phyloP scores from a whole-genome alignment of 441 rosid species.

The Geranium incanum region DNA sequence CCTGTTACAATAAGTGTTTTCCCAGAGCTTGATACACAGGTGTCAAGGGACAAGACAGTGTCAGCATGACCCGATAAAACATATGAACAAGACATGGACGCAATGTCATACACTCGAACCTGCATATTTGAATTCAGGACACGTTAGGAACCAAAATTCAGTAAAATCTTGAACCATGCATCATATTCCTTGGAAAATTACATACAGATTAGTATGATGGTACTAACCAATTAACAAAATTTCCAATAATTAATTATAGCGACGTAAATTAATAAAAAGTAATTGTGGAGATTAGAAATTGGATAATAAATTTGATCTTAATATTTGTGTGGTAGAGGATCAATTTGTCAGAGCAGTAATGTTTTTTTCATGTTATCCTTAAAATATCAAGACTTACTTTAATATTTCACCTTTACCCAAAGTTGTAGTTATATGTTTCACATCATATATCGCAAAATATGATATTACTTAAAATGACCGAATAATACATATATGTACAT shows the following conservation, averaged over 20 bases:
- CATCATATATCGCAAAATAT: no score
- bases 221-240: no score
- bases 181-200: background rate
- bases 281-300: no score
- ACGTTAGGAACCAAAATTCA: slow-evolving; percentile 22
- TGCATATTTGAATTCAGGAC: slow-evolving; percentile 28
- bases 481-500: no score
- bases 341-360: no score
- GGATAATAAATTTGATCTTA: no score
- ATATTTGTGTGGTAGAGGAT: no score
- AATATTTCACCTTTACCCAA: background rate
- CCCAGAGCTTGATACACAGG: slow-evolving; percentile 59
- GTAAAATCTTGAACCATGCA: background rate
- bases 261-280: no score
- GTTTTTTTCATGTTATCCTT: background rate
- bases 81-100: slow-evolving; percentile 88
- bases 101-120: slow-evolving; percentile 85
- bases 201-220: background rate
- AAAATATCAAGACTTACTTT: background rate
- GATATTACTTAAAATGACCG: no score
- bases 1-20: slow-evolving; percentile 64
- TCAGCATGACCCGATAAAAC: slow-evolving; percentile 82
- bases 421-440: background rate
- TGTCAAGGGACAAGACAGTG: slow-evolving; percentile 74
- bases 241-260: no score